Evolutionary conservation across 306 rosid genomes (phyloP), one percentile per base, ranked within the genome.

Genomic region (Inga leiocalycina): DNA sequence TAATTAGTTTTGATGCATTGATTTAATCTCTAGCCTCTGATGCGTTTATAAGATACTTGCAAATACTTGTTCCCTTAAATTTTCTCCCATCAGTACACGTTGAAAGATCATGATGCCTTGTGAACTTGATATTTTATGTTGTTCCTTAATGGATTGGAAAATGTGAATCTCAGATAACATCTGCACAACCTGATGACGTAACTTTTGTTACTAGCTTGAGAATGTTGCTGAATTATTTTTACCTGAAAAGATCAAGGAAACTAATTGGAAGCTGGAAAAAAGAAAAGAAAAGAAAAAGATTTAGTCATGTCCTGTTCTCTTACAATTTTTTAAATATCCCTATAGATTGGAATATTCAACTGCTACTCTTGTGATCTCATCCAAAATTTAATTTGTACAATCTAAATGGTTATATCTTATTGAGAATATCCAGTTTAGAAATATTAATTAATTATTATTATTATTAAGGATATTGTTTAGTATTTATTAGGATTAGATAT

Each of bases 151-250:
- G 67, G 68, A 76, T 52, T 72, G 44, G 74, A 75, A 76, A 75
- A 78, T 71, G 39, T 79, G 43, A 39, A 82, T 67, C 34, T 54
- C 69, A 68, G 19, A 75, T 75, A 69, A 75, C 49, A 75, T 51
- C 30, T 70, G 30, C n/a, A 39, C 49, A 48, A 56, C 57, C 46
- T 79, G 61, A 76, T 68, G 80, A 48, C 65, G 37, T 82, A 57
- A 44, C 19, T 78, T 85, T 78, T 64, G 66, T 61, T 8, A 52
- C 24, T 73, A 78, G 75, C 79, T 75, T 75, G 19, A 51, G 44
- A 44, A 62, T 4, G 30, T 27, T 65, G 19, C 65, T 39, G 15
- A 81, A 66, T 73, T 72, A 4, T 45, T 54, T 65, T 65, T 32
- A 27, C 83, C 61, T 48, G 1, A 35, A 39, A 72, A 66, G 61